Conservation (phyloP, 345 rosid genomes). For the Streptanthus diversifolius region DNA sequence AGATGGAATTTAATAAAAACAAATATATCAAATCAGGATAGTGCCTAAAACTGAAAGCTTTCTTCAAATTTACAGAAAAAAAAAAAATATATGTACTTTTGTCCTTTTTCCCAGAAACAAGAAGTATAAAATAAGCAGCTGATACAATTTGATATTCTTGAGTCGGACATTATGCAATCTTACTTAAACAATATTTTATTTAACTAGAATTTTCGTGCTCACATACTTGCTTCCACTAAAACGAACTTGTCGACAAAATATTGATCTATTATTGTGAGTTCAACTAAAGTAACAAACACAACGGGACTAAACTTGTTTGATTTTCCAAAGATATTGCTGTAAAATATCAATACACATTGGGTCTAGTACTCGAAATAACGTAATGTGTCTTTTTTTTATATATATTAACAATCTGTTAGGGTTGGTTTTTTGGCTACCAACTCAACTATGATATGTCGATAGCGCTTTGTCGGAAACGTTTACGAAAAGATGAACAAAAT, state of each 20-base stretch:
- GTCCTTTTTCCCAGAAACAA: background rate
- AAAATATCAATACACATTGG: background rate
- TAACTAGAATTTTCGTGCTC: background rate
- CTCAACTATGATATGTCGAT: background rate
- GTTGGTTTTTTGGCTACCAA: background rate
- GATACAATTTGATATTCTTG: background rate
- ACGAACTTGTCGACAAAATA: background rate
- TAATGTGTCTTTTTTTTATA: background rate
- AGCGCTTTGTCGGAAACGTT: background rate
- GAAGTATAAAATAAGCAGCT: slow-evolving; percentile 13
- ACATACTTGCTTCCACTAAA: slow-evolving; percentile 19
- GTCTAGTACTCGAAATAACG: background rate
- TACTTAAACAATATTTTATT: slow-evolving; percentile 5
- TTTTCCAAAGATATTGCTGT: background rate
- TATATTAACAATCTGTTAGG: background rate
- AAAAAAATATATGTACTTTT: background rate
- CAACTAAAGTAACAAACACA: background rate
- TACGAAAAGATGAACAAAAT: background rate
- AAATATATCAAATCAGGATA: background rate
- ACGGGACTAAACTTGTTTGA: background rate
- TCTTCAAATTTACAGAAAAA: background rate
- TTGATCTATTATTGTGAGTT: background rate
- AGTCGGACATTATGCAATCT: slow-evolving; percentile 14
- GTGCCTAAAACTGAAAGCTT: background rate
- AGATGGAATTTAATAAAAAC: background rate